Conservation (phyloP, 768 basidiomycete species). For the Boletus tylopilopsis region DNA sequence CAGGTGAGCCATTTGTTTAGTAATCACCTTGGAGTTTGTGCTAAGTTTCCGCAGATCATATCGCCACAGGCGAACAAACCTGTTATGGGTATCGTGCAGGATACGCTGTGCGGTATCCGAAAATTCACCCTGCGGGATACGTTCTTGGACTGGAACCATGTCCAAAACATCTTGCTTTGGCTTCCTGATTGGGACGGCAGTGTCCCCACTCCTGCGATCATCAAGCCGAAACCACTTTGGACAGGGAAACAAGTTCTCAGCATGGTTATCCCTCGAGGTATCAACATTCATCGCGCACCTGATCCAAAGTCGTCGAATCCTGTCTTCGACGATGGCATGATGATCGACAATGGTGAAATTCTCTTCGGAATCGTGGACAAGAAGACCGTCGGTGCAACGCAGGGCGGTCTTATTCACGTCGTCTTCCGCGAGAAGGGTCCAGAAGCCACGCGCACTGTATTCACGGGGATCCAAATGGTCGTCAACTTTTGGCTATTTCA, state of each 20-base stretch:
- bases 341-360: constrained; percentile 96
- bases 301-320: constrained; percentile 79
- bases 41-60: constrained; percentile 64
- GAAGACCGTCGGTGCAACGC: constrained; percentile 96
- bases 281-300: constrained; percentile 84
- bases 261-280: constrained; percentile 89
- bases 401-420: constrained; percentile 93
- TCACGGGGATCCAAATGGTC: constrained; percentile 91
- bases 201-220: constrained; percentile 88
- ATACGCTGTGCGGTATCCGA: constrained; percentile 95
- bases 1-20: constrained; percentile 51
- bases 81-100: constrained; percentile 99
- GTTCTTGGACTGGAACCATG: constrained; percentile 92
- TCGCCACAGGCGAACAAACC: constrained; percentile 99
- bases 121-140: constrained; percentile 96
- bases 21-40: not conserved
- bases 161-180: constrained; percentile 98
- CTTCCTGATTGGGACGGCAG: constrained; percentile 96
- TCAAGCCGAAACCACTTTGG: constrained; percentile 98
- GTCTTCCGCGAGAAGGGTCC: constrained; percentile 98
- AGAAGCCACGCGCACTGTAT: constrained; percentile 83
- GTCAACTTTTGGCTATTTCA: constrained; percentile 99
- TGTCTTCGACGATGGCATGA: constrained; percentile 88
- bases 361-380: constrained; percentile 96
- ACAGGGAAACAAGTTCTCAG: constrained; percentile 95